phyloP scores from a whole-genome alignment of 2,329 filamentous ascomycete species.

The Cladosporium sp. region DNA sequence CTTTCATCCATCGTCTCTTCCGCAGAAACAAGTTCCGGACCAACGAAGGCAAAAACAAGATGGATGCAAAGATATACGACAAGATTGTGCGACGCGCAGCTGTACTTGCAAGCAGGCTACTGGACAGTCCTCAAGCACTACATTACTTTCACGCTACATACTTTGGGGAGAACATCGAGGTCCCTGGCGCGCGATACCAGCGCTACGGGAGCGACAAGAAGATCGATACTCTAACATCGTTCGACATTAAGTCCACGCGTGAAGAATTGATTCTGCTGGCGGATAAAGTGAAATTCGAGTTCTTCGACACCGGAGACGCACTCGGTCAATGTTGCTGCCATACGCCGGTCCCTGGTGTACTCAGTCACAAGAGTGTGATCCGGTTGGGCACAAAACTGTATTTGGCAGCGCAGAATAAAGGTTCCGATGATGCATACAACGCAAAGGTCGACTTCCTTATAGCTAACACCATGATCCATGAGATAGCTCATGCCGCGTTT shows the following conservation, averaged over 20 bases:
- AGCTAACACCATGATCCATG: background rate
- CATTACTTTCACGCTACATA: background rate
- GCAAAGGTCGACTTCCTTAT: background rate
- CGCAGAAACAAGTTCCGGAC: background rate
- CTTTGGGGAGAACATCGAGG: background rate
- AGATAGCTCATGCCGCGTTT: background rate
- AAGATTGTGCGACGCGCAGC: background rate
- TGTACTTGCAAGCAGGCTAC: background rate
- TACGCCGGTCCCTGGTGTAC: background rate
- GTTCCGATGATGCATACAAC: background rate
- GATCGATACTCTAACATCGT: background rate
- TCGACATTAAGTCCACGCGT: background rate
- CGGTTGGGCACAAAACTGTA: background rate
- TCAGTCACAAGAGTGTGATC: background rate
- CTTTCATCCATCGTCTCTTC: background rate
- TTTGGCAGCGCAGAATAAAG: background rate
- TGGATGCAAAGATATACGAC: background rate
- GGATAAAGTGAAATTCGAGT: background rate
- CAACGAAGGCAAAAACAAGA: background rate
- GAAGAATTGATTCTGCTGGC: background rate
- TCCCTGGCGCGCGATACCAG: background rate
- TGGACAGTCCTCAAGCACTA: background rate
- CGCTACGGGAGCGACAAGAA: background rate
- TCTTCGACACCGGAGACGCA: background rate
- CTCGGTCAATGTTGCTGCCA: background rate